Conservation (phyloP, 192 early-diverging fungal genomes). For the Cladochytrium replicatum region DNA sequence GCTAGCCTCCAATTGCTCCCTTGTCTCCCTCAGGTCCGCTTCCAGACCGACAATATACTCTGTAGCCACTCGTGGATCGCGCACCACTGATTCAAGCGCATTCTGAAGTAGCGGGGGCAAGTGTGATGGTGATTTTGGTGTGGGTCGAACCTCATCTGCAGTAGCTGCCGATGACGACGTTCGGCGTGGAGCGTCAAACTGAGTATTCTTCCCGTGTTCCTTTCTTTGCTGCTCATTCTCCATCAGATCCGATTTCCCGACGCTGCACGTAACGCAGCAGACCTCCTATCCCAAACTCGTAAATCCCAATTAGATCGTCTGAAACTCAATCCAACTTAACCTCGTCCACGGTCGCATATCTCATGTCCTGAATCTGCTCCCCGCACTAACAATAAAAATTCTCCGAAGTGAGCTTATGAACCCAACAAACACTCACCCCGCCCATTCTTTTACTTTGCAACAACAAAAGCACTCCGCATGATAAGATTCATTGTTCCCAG, state of each 20-base stretch:
- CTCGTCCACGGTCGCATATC: conserved; percentile 11
- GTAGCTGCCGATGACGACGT: neutral
- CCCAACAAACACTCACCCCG: neutral
- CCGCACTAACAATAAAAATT: conserved; percentile 6
- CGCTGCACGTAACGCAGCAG: conserved; percentile 1
- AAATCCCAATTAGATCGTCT: conserved; percentile 16
- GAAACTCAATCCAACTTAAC: conserved; percentile 7
- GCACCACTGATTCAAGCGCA: neutral
- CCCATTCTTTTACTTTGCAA: neutral
- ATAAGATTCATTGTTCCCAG: conserved; percentile 15
- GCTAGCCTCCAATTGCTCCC: neutral
- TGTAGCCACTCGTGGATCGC: neutral
- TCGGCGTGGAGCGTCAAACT: conserved; percentile 1
- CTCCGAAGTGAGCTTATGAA: neutral
- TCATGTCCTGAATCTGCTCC: conserved; percentile 10
- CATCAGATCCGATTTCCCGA: conserved; percentile 9
- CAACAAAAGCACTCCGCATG: conserved; percentile 19
- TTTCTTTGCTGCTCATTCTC: conserved; percentile 5
- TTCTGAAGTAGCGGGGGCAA: neutral
- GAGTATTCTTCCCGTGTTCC: neutral
- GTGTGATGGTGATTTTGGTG: neutral
- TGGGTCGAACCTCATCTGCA: neutral
- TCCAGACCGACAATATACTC: no score
- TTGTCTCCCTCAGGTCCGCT: conserved; percentile 3
- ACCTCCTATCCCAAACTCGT: conserved; percentile 1